Conservation (phyloP, 2,329 filamentous ascomycete species). For the Neofusicoccum parvum region DNA sequence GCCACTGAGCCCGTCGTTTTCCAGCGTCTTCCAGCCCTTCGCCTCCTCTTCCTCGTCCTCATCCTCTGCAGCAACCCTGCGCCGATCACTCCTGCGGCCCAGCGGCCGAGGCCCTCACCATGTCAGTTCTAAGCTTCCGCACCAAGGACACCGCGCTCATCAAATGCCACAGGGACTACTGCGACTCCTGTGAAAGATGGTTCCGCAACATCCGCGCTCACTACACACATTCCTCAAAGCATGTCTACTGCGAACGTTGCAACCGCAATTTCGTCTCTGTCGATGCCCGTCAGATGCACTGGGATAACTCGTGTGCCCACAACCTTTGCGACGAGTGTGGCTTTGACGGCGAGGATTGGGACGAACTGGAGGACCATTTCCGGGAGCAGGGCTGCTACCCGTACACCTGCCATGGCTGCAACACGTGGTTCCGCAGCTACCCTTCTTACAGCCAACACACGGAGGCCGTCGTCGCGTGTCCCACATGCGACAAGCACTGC, state of each 20-base stretch:
- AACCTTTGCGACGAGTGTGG: constrained; percentile 1
- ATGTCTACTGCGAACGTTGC: constrained; percentile 9
- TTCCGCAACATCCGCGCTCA: constrained; percentile 8
- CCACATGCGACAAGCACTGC: constrained; percentile 3
- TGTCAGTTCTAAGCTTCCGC: constrained; percentile 1
- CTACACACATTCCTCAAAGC: not conserved
- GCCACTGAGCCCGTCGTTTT: too few species aligned
- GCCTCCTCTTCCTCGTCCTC: not conserved
- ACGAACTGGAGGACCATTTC: not conserved
- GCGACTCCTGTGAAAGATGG: not conserved
- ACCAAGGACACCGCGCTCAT: not conserved
- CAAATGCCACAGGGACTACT: not conserved
- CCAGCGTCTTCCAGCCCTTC: not conserved
- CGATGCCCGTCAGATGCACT: not conserved
- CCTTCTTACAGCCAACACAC: not conserved
- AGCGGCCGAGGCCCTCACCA: not conserved
- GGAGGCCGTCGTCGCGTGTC: not conserved
- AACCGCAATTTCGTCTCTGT: not conserved
- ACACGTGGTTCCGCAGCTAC: not conserved
- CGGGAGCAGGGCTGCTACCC: not conserved
- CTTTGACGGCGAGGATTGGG: not conserved
- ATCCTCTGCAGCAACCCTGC: not conserved
- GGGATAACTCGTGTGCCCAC: not conserved
- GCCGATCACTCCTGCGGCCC: not conserved
- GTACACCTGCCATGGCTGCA: not conserved